Conservation (phyloP, 306 rosid species). For the Leucaena leucocephala region DNA sequence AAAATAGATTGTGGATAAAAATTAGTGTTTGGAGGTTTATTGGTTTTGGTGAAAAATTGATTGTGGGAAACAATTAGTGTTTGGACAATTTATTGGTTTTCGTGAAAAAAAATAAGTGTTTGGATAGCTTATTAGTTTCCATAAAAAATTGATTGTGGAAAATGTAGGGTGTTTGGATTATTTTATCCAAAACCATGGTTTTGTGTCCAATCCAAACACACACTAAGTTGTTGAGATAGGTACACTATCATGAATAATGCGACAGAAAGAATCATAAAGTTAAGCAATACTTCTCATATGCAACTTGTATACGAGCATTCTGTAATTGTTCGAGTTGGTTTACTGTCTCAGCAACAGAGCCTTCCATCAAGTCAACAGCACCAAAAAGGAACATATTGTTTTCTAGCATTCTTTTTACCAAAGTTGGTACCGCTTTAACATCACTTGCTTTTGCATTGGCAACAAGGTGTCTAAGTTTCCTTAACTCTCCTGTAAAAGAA, state of each 20-base stretch:
- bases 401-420: conserved; percentile 76
- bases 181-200: no score
- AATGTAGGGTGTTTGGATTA: no score
- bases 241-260: conserved; percentile 18
- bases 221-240: conserved; percentile 1
- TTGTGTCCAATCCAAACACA: no score
- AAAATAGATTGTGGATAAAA: no score
- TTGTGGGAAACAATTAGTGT: no score
- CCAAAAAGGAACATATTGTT: conserved; percentile 77
- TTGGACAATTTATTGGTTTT: no score
- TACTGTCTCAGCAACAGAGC: conserved; percentile 60
- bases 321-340: conserved; percentile 75
- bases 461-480: conserved; percentile 63
- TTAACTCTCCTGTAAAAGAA: conserved; percentile 64
- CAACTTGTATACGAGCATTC: conserved; percentile 65
- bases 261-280: conserved; percentile 8
- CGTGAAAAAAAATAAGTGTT: no score
- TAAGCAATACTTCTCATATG: conserved; percentile 54
- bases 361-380: conserved; percentile 63
- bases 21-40: no score
- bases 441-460: conserved; percentile 54
- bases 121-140: no score
- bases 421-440: conserved; percentile 50
- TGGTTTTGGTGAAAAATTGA: no score
- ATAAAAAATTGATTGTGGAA: no score